phyloP scores from a whole-genome alignment of 305 asterid genomes.

The Fraxinus greggii region DNA sequence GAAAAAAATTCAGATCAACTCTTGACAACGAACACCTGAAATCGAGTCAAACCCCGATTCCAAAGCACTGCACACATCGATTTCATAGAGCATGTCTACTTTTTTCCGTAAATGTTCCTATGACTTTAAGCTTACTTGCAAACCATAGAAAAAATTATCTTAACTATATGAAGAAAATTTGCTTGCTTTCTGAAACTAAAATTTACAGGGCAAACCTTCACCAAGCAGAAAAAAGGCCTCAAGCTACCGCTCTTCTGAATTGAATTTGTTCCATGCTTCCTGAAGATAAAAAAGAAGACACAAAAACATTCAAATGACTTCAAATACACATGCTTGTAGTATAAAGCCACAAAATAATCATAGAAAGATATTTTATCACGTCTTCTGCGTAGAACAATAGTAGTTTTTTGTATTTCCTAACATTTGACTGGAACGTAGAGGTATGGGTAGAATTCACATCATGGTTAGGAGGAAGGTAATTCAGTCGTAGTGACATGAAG shows the following conservation, averaged over 20 bases:
- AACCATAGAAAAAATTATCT: neutral
- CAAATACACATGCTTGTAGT: neutral
- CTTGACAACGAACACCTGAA: neutral
- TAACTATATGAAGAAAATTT: neutral
- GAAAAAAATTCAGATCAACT: no score
- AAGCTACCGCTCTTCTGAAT: constrained; percentile 45
- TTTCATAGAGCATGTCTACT: neutral
- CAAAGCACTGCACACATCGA: neutral
- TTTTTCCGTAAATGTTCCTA: neutral
- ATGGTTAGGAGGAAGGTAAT: neutral
- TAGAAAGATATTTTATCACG: neutral
- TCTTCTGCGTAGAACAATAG: neutral
- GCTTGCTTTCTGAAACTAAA: constrained; percentile 20
- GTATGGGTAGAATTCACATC: neutral
- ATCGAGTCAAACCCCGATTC: neutral
- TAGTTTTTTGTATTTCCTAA: neutral
- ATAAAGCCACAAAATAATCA: neutral
- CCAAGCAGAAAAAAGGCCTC: constrained; percentile 18
- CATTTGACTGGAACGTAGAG: neutral
- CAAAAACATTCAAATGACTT: neutral
- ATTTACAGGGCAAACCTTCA: constrained; percentile 22
- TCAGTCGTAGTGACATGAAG: neutral
- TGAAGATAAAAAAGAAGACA: constrained; percentile 9
- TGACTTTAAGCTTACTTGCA: neutral
- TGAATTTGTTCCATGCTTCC: constrained; percentile 65